These are phyloP conservation scores for Vitis labrusca DNA, from an alignment of 164 flowering plant genomes.

Conservation along the genomic window DNA sequence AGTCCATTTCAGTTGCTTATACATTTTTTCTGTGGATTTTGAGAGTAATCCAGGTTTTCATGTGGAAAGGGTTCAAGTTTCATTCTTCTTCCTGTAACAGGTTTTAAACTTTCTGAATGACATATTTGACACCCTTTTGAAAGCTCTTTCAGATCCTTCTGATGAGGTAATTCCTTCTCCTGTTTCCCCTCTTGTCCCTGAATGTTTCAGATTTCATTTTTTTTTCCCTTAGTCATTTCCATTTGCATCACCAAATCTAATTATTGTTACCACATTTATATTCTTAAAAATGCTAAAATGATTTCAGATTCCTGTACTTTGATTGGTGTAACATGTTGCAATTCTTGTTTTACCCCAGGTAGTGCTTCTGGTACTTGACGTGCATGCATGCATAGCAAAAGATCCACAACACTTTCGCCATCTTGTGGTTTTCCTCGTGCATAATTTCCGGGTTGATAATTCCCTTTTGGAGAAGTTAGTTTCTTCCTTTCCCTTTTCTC, in stretches of 20 bases:
- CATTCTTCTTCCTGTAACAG: constrained; percentile 40
- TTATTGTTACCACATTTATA: neutral
- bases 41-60: neutral
- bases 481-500: constrained; percentile 8
- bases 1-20: neutral
- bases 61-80: neutral
- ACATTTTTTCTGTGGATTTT: neutral
- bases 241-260: neutral
- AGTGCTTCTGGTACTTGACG: constrained; percentile 89
- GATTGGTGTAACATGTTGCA: neutral
- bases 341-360: constrained; percentile 47
- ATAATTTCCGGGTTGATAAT: constrained; percentile 66
- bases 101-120: constrained; percentile 70
- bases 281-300: no score
- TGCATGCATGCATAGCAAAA: constrained; percentile 94
- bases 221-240: neutral
- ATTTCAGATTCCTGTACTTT: neutral
- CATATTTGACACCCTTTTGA: constrained; percentile 77
- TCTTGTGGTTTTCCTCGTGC: constrained; percentile 72
- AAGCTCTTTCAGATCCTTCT: constrained; percentile 83
- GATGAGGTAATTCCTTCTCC: constrained; percentile 60
- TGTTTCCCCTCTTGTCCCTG: neutral
- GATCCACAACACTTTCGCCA: constrained; percentile 75
- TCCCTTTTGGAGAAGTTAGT: constrained; percentile 93
- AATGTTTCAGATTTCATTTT: neutral